phyloP scores from a whole-genome alignment of 345 rosid genomes.

The Eucalyptus marginata region DNA sequence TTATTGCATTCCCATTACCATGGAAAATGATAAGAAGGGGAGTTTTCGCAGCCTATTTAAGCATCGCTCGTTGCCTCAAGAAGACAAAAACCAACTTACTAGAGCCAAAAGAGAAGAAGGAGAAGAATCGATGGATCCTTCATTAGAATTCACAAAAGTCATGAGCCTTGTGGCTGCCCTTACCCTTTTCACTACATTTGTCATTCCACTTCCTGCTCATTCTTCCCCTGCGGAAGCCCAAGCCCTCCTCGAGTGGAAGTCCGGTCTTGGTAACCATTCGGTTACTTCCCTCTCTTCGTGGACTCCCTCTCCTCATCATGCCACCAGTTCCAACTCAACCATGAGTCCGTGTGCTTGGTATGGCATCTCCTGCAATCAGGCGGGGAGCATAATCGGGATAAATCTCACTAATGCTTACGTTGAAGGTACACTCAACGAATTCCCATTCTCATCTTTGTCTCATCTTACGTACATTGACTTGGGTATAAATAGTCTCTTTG shows the following conservation, averaged over 20 bases:
- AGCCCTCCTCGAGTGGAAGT: too few relatives aligned
- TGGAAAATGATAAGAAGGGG: not conserved
- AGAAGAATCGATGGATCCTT: not conserved
- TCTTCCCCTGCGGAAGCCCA: too few relatives aligned
- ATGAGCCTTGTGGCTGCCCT: too few relatives aligned
- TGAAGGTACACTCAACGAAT: too few relatives aligned
- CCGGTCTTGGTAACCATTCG: not conserved
- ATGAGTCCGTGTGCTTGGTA: not conserved
- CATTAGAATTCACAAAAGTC: not conserved
- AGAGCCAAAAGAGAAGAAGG: not conserved
- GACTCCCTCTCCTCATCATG: not conserved
- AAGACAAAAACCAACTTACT: not conserved
- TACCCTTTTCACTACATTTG: too few relatives aligned
- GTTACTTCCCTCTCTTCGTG: not conserved
- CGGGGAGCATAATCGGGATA: not conserved
- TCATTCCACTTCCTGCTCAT: too few relatives aligned
- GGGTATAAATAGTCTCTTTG: too few relatives aligned
- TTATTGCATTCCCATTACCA: not conserved
- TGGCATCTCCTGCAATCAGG: conserved; percentile 3
- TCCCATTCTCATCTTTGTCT: too few relatives aligned
- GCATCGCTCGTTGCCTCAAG: not conserved
- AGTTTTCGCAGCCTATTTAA: not conserved
- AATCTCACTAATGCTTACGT: not conserved
- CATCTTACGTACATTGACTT: too few relatives aligned
- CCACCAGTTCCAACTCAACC: not conserved